These are phyloP conservation scores for Phialophora verrucosa DNA, from an alignment of 2,329 filamentous ascomycete genomes.

Conservation along the genomic window DNA sequence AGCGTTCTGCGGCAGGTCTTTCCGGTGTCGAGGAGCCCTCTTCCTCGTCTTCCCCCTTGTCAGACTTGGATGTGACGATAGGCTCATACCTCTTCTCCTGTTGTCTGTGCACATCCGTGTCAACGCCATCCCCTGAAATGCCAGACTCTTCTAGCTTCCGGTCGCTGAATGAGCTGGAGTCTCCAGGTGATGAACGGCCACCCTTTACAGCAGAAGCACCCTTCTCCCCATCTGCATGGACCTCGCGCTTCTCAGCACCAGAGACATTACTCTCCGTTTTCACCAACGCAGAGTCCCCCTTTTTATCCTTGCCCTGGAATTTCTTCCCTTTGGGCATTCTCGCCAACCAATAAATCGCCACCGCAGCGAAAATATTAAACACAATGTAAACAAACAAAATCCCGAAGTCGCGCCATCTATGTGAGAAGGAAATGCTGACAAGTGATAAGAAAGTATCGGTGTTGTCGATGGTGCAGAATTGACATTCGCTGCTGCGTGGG, in stretches of 20 bases:
- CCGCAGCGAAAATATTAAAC: constrained; percentile 58
- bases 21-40: constrained; percentile 2
- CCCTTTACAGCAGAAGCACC: background rate
- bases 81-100: background rate
- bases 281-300: constrained; percentile 24
- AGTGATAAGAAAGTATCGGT: constrained; percentile 59
- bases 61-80: background rate
- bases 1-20: constrained; percentile 9
- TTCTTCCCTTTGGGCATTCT: constrained; percentile 56
- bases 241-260: background rate
- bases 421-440: constrained; percentile 51
- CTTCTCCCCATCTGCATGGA: constrained; percentile 2
- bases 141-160: background rate
- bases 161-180: constrained; percentile 4
- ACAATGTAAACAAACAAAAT: constrained; percentile 59
- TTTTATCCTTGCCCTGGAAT: constrained; percentile 51
- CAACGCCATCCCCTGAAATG: background rate
- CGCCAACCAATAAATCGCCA: constrained; percentile 60
- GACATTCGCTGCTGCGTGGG: constrained; percentile 57
- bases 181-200: background rate
- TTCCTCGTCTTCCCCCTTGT: constrained; percentile 7
- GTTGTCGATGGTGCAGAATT: constrained; percentile 48
- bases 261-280: constrained; percentile 19
- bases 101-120: background rate
- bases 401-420: constrained; percentile 62